Base-by-base conservation (phyloP, 768 basidiomycete genomes). In the Mycena leptocephala region DNA sequence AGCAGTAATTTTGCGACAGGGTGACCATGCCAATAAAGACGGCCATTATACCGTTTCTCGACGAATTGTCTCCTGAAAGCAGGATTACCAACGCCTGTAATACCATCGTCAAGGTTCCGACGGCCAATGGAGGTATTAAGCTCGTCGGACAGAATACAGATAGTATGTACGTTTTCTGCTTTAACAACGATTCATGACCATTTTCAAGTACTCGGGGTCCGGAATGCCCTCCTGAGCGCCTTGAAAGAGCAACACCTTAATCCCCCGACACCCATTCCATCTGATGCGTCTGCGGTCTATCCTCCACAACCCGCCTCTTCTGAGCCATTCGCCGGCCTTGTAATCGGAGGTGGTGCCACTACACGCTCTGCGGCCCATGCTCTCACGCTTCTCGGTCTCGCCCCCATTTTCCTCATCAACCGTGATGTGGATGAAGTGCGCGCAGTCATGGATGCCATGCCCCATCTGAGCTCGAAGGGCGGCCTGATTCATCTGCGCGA, bases 301-400 rank as follows among this genome's bases (percentile, higher is more conserved):
- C 30, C 71, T 55, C 7, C 79, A 58, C 53, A 62, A 39, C 26
- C 75, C 22, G 32, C 48, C 5, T 51, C 30, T 43, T 63, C 61
- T n/a, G 69, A 69, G 28, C 0, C 69, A 18, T 26, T 70, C 32
- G 84, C 85, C 6, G 85, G 83, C 20, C 79, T 85, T n/a, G 79
- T 86, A 8, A 84, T 87, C 33, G 86, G 86, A 26, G 86, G 86
- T 37, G 86, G 86, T 24, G 86, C 85, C 9, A 86, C 86, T 30
- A 86, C 85, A 20, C 84, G 86, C 35, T 85, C 85, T 20, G 84
- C 86, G 2, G 83, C 82, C 16, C 81, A 86, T 84, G 90, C 80
- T 84, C 86, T 78, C 82, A 84, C 24, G 82, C 85, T 75, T 85
- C 92, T 85, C 90, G 94, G 70, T 88, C 93, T 89, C 89, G 89